Percentiles rank a stretch among this genome's conserved stretches.
phyloP scores from a whole-genome alignment of 192 early-diverging fungal genomes.

The Backusella tarrabulga region DNA sequence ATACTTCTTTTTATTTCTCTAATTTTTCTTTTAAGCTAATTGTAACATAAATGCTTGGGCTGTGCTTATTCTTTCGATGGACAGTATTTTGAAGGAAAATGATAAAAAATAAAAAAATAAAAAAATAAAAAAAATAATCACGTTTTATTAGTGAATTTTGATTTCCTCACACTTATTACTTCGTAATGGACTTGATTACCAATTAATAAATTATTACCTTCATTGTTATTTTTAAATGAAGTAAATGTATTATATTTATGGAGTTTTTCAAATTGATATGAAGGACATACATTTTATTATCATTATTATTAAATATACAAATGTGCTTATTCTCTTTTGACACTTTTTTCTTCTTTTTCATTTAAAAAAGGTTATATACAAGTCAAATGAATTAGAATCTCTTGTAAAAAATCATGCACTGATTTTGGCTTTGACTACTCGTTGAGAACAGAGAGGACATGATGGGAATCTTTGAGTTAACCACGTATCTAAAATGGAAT shows the following conservation, averaged over 20 bases:
- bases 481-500: not conserved
- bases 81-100: not conserved
- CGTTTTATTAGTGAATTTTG: not conserved
- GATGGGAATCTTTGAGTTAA: not conserved
- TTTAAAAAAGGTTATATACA: not conserved
- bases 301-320: not conserved
- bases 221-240: not conserved
- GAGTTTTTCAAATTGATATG: not conserved
- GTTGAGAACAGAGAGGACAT: not conserved
- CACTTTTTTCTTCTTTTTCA: not conserved
- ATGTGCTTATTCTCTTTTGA: not conserved
- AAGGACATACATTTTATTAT: not conserved
- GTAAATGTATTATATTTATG: not conserved
- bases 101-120: too few relatives aligned
- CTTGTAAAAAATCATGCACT: not conserved
- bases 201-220: not conserved
- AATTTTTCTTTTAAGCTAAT: not conserved
- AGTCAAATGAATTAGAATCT: not conserved
- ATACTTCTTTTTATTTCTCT: not conserved
- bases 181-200: not conserved
- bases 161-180: not conserved
- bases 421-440: not conserved
- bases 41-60: not conserved
- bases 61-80: not conserved
- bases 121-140: not conserved